Conservation (phyloP, 306 rosid species). For the Cercis canadensis region DNA sequence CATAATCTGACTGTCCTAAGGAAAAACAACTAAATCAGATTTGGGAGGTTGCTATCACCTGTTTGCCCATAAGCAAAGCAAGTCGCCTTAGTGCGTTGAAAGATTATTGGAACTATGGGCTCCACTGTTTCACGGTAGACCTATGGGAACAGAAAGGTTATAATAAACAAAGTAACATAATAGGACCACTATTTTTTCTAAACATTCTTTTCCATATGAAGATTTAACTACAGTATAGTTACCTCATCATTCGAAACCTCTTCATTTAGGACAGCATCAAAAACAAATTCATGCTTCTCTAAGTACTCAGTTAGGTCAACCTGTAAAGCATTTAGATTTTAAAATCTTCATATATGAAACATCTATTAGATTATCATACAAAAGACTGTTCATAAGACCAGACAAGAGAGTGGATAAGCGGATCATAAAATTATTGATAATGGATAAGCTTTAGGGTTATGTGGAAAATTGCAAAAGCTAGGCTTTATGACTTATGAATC, state of each 20-base stretch:
- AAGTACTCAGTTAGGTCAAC: slow-evolving; percentile 95
- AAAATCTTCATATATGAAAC: slow-evolving; percentile 30
- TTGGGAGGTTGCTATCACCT: slow-evolving; percentile 58
- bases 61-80: slow-evolving; percentile 99
- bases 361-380: slow-evolving; percentile 19
- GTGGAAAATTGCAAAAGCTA: slow-evolving; percentile 2
- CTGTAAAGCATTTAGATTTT: slow-evolving; percentile 56
- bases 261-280: slow-evolving; percentile 97
- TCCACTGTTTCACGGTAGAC: slow-evolving; percentile 97
- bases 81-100: slow-evolving; percentile 97
- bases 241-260: slow-evolving; percentile 98
- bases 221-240: slow-evolving; percentile 37
- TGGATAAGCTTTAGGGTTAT: too few relatives aligned
- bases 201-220: not conserved
- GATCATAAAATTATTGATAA: slow-evolving; percentile 8
- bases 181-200: slow-evolving; percentile 15
- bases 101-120: slow-evolving; percentile 97
- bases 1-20: slow-evolving; percentile 1
- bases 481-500: not conserved
- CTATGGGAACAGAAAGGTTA: slow-evolving; percentile 43
- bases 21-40: slow-evolving; percentile 37
- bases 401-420: too few relatives aligned
- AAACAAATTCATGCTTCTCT: slow-evolving; percentile 95
- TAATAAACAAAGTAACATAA: slow-evolving; percentile 14
- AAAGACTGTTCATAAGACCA: not conserved